Evolutionary conservation across 2,329 filamentous ascomycete genomes (phyloP).

Genomic region (Nemania diffusa): DNA sequence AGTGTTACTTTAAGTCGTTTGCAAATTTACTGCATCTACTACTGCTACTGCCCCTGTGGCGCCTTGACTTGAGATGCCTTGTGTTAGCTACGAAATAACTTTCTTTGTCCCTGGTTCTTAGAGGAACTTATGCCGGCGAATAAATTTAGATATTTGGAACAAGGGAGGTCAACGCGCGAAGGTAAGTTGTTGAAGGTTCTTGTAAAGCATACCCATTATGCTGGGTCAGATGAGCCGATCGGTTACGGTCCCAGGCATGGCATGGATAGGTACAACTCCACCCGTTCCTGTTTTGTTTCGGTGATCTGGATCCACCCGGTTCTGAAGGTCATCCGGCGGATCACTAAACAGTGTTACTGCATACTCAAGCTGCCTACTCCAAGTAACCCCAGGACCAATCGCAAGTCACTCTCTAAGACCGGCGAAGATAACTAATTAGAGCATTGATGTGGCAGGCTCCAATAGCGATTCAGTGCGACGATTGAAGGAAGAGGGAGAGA

Average conservation of each 20-base stretch:
- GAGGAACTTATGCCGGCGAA: background rate
- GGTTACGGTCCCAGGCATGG: background rate
- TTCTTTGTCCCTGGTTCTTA: background rate
- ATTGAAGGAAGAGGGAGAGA: background rate
- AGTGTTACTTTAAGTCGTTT: constrained; percentile 28
- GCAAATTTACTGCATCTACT: constrained; percentile 25
- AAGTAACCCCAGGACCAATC: background rate
- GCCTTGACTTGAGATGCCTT: background rate
- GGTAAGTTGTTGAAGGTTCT: background rate
- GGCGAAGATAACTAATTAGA: background rate
- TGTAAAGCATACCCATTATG: background rate
- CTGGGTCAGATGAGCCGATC: background rate
- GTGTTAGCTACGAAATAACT: background rate
- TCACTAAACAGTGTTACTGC: background rate
- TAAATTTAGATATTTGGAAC: background rate
- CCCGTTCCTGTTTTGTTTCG: background rate
- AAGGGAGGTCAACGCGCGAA: background rate
- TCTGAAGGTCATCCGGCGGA: background rate
- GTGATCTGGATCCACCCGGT: constrained; percentile 4
- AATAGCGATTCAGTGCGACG: background rate
- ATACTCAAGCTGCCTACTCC: background rate
- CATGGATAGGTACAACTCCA: background rate
- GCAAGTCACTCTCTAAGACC: background rate
- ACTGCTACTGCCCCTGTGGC: background rate
- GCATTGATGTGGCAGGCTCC: background rate